Conservation (phyloP, 2,329 filamentous ascomycete species). For the Diaporthe sp. region DNA sequence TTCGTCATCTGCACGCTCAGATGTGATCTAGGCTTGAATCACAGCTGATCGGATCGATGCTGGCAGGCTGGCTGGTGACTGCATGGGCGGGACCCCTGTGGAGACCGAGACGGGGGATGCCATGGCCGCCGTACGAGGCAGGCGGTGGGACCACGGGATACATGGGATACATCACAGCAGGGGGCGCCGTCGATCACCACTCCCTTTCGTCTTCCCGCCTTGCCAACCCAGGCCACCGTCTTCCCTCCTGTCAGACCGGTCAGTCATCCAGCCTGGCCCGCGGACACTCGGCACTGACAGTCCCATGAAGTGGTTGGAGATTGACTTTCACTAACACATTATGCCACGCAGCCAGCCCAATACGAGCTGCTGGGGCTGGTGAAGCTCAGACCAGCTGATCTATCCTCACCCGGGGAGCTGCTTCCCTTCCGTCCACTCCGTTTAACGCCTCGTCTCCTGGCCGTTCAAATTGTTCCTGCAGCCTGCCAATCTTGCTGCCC, state of each 20-base stretch:
- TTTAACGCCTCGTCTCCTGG: conserved; percentile 1
- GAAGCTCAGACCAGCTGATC: conserved; percentile 12
- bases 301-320: conserved; percentile 8
- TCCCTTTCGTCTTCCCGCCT: neutral
- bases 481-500: neutral
- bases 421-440: neutral
- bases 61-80: conserved; percentile 28
- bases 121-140: neutral
- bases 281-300: neutral
- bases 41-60: conserved; percentile 27
- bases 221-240: too few species aligned
- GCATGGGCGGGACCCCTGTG: conserved; percentile 28
- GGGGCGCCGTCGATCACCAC: conserved; percentile 20
- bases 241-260: too few species aligned
- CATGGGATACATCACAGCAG: conserved; percentile 31
- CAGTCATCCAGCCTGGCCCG: neutral
- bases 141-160: conserved; percentile 24
- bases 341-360: conserved; percentile 29
- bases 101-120: conserved; percentile 6
- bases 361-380: conserved; percentile 17
- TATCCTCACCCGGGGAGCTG: too few species aligned
- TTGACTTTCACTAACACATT: conserved; percentile 28
- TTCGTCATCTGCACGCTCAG: conserved; percentile 29
- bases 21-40: conserved; percentile 20
- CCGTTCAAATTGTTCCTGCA: conserved; percentile 5